phyloP scores from a whole-genome alignment of 1,139 yeast genomes.

The Geotrichum klebahnii region DNA sequence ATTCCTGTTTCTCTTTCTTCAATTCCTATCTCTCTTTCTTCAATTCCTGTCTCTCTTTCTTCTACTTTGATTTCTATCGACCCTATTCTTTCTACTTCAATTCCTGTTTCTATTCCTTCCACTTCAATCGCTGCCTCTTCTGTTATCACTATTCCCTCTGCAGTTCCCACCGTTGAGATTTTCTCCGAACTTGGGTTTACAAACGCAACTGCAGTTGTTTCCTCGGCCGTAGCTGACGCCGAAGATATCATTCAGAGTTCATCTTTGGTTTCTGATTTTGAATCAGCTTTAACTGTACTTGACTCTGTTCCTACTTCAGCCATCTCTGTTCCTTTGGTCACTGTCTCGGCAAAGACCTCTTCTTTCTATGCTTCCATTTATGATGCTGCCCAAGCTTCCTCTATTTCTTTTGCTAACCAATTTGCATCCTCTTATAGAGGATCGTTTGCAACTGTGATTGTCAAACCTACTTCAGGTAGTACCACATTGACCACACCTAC shows the following conservation, averaged over 20 bases:
- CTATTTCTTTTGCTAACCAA: conserved; percentile 1
- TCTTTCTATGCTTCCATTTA: conserved; percentile 1
- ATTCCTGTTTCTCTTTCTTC: background rate
- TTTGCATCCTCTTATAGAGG: background rate
- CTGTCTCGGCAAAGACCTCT: conserved; percentile 5
- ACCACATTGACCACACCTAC: background rate
- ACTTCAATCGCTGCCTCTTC: background rate
- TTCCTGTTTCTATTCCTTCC: background rate
- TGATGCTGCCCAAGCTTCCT: conserved; percentile 5
- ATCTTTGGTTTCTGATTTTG: background rate
- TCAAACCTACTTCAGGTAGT: background rate
- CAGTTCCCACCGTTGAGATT: background rate
- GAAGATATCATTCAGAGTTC: no score
- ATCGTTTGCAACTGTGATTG: conserved; percentile 4
- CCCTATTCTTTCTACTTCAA: background rate
- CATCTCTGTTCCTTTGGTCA: background rate
- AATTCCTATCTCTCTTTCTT: background rate
- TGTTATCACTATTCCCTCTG: background rate
- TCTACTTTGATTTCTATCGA: background rate
- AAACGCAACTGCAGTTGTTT: no score
- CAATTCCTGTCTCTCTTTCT: background rate
- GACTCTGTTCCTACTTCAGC: conserved; percentile 4
- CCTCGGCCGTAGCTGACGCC: no score
- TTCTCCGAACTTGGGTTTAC: no score
- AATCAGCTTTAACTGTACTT: background rate